Conservation (phyloP, 805 yeast species). For the Hanseniaspora lachancei region DNA sequence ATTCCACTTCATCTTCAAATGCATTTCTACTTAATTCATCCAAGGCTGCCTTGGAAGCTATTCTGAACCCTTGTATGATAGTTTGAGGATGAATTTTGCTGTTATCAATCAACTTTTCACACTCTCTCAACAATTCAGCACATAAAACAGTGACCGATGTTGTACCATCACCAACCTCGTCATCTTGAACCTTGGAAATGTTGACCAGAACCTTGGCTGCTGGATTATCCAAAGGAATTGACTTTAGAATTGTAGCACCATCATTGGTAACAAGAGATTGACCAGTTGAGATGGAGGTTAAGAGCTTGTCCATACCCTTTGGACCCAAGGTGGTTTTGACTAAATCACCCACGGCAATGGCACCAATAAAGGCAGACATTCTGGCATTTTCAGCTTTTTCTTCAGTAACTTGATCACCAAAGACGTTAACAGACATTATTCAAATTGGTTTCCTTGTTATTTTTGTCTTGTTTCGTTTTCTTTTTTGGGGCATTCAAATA, state of each 20-base stretch:
- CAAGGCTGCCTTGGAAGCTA: constrained; percentile 77
- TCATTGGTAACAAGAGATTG: constrained; percentile 81
- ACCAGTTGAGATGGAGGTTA: constrained; percentile 75
- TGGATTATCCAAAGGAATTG: constrained; percentile 91
- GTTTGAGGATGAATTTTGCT: constrained; percentile 91
- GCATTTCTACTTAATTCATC: constrained; percentile 65
- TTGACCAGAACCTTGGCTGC: constrained; percentile 94
- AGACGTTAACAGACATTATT: constrained; percentile 56
- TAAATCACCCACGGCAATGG: constrained; percentile 96
- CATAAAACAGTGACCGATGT: constrained; percentile 87
- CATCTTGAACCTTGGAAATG: constrained; percentile 91
- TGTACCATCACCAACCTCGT: constrained; percentile 97
- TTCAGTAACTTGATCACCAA: constrained; percentile 94
- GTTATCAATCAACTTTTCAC: constrained; percentile 80
- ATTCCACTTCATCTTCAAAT: constrained; percentile 39
- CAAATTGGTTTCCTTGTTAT: neutral
- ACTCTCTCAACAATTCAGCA: constrained; percentile 86
- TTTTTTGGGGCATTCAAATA: no score
- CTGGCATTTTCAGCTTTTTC: constrained; percentile 98
- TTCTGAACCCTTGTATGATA: constrained; percentile 86
- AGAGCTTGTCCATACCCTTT: constrained; percentile 93
- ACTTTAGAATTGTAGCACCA: constrained; percentile 91
- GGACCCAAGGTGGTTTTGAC: constrained; percentile 94
- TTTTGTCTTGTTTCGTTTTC: neutral
- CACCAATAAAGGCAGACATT: constrained; percentile 93